Conservation (phyloP, 441 rosid species). For the Eutrema salsugineum region DNA sequence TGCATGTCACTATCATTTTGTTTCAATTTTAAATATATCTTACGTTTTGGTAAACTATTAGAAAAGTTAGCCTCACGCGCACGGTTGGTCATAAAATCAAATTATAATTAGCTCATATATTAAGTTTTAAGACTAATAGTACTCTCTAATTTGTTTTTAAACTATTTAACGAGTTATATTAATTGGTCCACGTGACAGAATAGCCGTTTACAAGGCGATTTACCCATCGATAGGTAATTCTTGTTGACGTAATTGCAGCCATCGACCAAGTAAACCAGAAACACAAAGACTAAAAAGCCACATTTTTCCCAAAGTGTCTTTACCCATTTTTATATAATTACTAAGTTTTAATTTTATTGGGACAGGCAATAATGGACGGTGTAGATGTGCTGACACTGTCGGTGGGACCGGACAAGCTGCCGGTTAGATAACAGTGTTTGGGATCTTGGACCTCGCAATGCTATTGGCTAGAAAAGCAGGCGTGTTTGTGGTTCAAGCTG, state of each 20-base stretch:
- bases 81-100: slow-evolving; percentile 34
- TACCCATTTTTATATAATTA: background rate
- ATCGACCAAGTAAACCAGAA: slow-evolving; percentile 49
- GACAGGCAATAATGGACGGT: slow-evolving; percentile 56
- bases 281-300: no score
- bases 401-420: slow-evolving; percentile 52
- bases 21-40: no score
- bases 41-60: no score
- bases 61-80: slow-evolving; percentile 75
- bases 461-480: slow-evolving; percentile 58
- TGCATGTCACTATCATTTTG: background rate
- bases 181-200: slow-evolving; percentile 28
- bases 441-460: slow-evolving; percentile 50
- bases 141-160: background rate
- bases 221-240: slow-evolving; percentile 54
- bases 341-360: background rate
- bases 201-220: slow-evolving; percentile 62
- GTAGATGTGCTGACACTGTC: slow-evolving; percentile 56
- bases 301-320: no score
- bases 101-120: no score
- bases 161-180: background rate
- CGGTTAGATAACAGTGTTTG: slow-evolving; percentile 44
- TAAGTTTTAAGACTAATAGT: no score
- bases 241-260: slow-evolving; percentile 67
- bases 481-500: slow-evolving; percentile 66